Percentiles rank a stretch among this genome's conserved stretches.
These are phyloP conservation scores for Apiotrichum domesticum DNA, from an alignment of 1,284 basidiomycete species.

Conservation along the genomic window DNA sequence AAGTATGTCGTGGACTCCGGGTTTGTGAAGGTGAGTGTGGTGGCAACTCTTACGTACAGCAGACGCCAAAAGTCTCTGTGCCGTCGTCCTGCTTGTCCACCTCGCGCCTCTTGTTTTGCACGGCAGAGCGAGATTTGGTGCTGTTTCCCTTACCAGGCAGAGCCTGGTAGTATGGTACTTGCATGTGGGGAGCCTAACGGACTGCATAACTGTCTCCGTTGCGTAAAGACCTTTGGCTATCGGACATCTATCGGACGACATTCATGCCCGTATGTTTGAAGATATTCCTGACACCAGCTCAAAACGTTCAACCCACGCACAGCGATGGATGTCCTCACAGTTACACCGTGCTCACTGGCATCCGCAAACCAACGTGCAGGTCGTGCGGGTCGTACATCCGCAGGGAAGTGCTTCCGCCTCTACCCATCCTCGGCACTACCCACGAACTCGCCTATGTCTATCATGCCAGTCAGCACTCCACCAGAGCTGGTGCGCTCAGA, in stretches of 20 bases:
- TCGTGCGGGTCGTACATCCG: conserved; percentile 79
- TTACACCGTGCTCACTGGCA: conserved; percentile 71
- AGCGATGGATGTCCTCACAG: conserved; percentile 70
- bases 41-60: no score
- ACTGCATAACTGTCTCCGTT: no score
- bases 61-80: no score
- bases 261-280: no score
- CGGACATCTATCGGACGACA: no score
- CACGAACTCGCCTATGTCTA: conserved; percentile 47
- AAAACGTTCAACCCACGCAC: conserved; percentile 76
- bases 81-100: no score
- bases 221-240: no score
- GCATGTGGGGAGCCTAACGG: no score
- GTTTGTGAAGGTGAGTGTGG: conserved; percentile 71
- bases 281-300: conserved; percentile 52
- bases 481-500: conserved; percentile 88
- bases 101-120: no score
- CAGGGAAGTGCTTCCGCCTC: conserved; percentile 89
- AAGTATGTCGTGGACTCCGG: conserved; percentile 93
- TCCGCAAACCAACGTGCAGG: conserved; percentile 84
- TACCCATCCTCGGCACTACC: conserved; percentile 65
- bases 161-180: no score
- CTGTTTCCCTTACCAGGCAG: no score
- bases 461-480: conserved; percentile 58
- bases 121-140: no score